Evolutionary conservation across 169 alveolate species (phyloP), one percentile per base, ranked within the genome.

Genomic region (Babesia caballi): DNA sequence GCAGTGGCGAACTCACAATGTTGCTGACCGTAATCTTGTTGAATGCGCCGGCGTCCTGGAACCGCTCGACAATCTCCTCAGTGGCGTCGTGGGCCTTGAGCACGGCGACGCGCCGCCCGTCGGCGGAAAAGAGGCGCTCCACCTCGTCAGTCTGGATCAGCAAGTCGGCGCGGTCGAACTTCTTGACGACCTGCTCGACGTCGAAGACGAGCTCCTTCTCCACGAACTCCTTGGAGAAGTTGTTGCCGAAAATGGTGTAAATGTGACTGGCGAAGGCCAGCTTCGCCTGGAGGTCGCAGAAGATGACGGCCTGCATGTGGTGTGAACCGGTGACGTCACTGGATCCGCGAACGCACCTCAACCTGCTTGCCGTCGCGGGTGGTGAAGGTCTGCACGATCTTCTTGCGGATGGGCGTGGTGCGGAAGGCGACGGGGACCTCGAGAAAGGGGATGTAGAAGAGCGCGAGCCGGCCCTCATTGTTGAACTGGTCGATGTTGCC

Each of bases 141-240:
- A 41, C 17, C 3, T 46, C 41, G 23, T 60, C 69, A 32, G 88
- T 41, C 14, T 52, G 68, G 21, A 44, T 25, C 19, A 82, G 41
- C n/a, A 88, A 58, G 2, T 74, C 85, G 21, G 40, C 85, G 38
- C 54, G 21, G 63, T 77, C 67, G 57, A 57, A 77, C 36, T 78
- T 61, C 57, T 88, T 78, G 17, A 88, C 71, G 42, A 88, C 93
- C 56, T 80, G 85, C 51, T 77, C 88, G 32, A 88, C 67, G 52
- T 88, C 93, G 38, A 83, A 83, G 51, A 60, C 41, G 36, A 88
- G 80, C 41, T 88, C 93, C 52, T 57, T 88, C 63, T 84, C 90
- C 7, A 81, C 85, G 33, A 80, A 88, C 28, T 28, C 63, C 30
- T 85, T 70, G 9, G 90, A 66, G 50, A 50, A 88, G 72, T 88